A percentile compares a stretch with the other conserved stretches of the same genome.
Conservation (phyloP, 2,329 filamentous ascomycete species). For the Ascochyta rabiei region DNA sequence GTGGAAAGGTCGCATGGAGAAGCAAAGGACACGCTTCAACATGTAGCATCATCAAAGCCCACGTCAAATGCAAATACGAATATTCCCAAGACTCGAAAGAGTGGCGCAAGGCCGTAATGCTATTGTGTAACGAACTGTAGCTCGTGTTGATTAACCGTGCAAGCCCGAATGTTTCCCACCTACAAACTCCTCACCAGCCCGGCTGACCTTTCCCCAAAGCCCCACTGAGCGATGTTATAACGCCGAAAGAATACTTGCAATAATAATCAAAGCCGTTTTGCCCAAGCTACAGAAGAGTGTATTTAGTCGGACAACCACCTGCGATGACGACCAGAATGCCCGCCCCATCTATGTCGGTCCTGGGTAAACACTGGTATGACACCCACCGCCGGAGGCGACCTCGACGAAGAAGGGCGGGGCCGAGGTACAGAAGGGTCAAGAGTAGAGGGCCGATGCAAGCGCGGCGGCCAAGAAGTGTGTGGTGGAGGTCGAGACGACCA, state of each 20-base stretch:
- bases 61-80: not conserved
- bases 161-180: not conserved
- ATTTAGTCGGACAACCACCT: not conserved
- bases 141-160: not conserved
- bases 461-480: not conserved
- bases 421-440: not conserved
- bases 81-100: not conserved
- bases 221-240: not conserved
- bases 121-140: conserved; percentile 1
- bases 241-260: conserved; percentile 11
- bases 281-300: not conserved
- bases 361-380: not conserved
- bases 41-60: conserved; percentile 58
- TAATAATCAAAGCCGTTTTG: not conserved
- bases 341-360: too few species aligned
- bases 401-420: not conserved
- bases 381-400: not conserved
- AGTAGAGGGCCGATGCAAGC: too few species aligned
- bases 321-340: not conserved
- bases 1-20: conserved; percentile 96
- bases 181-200: not conserved
- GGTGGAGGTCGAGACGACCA: not conserved
- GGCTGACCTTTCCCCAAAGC: conserved; percentile 4
- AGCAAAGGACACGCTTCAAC: conserved; percentile 90
- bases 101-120: not conserved